These are phyloP conservation scores for Bretschneidera sinensis DNA, from an alignment of 345 rosid species.

Conservation along the genomic window DNA sequence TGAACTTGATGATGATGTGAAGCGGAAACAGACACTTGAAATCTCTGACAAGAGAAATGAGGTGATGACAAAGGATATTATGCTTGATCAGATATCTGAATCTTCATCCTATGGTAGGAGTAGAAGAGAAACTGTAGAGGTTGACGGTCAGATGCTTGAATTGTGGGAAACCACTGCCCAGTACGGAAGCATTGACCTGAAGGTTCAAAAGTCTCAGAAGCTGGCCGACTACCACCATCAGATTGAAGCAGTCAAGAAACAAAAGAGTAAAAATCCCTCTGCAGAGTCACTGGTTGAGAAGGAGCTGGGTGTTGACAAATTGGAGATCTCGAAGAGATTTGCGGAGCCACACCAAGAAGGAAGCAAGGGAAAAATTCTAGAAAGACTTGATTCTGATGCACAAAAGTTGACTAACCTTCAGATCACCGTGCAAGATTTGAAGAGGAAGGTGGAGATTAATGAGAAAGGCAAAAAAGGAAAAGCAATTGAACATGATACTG, in stretches of 20 bases:
- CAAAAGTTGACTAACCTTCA: conserved; percentile 83
- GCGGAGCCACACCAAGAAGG: conserved; percentile 52
- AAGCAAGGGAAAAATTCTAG: conserved; percentile 64
- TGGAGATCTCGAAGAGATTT: conserved; percentile 60
- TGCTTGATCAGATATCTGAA: conserved; percentile 91
- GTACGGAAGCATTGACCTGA: conserved; percentile 41
- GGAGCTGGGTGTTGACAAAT: conserved; percentile 65
- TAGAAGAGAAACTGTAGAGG: conserved; percentile 54
- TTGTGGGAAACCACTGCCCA: conserved; percentile 48
- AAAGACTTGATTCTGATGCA: conserved; percentile 85
- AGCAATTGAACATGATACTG: conserved; percentile 55
- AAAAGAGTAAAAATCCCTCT: conserved; percentile 38
- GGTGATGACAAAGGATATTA: conserved; percentile 83
- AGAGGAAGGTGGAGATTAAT: conserved; percentile 58
- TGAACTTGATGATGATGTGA: conserved; percentile 24
- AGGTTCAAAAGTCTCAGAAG: too few species aligned
- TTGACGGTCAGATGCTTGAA: conserved; percentile 53
- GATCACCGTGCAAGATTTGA: conserved; percentile 71
- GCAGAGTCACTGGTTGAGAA: conserved; percentile 56
- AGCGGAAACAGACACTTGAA: conserved; percentile 41
- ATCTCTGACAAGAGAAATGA: conserved; percentile 45
- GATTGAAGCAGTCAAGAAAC: conserved; percentile 26
- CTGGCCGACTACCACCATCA: too few species aligned
- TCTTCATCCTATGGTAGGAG: conserved; percentile 71
- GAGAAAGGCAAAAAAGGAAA: conserved; percentile 61